phyloP scores from a whole-genome alignment of 176 grass and related monocot genomes.

The Otatea glauca region DNA sequence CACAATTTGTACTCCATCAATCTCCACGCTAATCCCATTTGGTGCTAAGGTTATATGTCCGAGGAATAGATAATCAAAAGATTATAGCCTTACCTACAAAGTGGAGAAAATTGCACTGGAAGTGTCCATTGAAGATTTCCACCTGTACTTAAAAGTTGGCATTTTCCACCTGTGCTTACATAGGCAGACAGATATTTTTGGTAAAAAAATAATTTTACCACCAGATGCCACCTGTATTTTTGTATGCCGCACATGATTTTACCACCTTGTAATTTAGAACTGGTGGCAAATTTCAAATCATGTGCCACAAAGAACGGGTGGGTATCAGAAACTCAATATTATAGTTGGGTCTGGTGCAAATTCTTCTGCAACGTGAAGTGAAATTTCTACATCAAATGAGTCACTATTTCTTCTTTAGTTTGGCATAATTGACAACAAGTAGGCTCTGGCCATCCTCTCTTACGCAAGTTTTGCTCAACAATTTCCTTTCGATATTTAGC shows the following conservation, averaged over 20 bases:
- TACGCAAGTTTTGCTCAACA: not conserved
- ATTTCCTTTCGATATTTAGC: not conserved
- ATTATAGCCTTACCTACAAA: constrained; percentile 1
- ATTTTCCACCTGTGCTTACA: not conserved
- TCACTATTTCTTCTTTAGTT: constrained; percentile 30
- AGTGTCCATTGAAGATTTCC: not conserved
- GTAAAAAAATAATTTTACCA: not conserved
- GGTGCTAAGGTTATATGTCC: not conserved
- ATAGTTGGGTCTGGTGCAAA: constrained; percentile 11
- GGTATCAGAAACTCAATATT: not conserved
- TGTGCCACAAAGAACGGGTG: not conserved
- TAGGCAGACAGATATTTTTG: not conserved
- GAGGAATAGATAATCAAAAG: not conserved
- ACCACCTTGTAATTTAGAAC: not conserved
- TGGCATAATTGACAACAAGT: not conserved
- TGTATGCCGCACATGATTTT: not conserved
- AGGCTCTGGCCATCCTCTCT: not conserved
- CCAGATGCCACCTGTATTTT: not conserved
- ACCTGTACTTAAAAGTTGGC: not conserved
- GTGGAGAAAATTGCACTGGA: not conserved
- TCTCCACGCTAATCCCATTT: not conserved
- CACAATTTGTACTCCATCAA: not conserved
- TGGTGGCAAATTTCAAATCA: not conserved
- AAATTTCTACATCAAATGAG: constrained; percentile 1
- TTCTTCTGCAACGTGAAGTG: constrained; percentile 22